Percentiles rank a stretch among this genome's conserved stretches.
Conservation (phyloP, 129 eudicot genomes). For the Flaveria bidentis region DNA sequence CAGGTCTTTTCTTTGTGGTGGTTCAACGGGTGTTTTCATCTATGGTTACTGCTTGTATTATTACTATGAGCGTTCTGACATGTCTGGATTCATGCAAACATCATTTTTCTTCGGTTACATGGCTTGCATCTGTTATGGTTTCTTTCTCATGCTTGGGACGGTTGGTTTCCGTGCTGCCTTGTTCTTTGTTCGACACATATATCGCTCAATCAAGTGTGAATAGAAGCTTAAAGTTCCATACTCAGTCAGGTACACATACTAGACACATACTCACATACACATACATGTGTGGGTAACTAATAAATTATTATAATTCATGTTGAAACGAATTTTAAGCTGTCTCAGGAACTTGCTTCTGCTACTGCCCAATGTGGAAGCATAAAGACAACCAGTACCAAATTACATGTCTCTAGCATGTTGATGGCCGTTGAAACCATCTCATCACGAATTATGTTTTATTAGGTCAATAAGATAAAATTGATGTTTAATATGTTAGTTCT, state of each 20-base stretch:
- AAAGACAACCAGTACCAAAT: conserved; percentile 15
- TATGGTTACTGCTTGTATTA: conserved; percentile 63
- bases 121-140: conserved; percentile 73
- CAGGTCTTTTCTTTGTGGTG: conserved; percentile 72
- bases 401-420: conserved; percentile 18
- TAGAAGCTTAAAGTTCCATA: conserved; percentile 28
- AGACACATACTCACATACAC: background rate
- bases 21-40: conserved; percentile 61
- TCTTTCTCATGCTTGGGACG: conserved; percentile 59
- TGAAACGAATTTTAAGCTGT: conserved; percentile 3
- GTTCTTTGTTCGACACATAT: conserved; percentile 58
- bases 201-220: conserved; percentile 66
- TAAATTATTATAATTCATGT: background rate
- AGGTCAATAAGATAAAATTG: conserved; percentile 37
- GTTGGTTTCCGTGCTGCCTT: conserved; percentile 61
- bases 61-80: conserved; percentile 53
- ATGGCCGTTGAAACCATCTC: conserved; percentile 8
- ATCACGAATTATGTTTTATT: conserved; percentile 25
- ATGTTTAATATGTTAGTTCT: conserved; percentile 33
- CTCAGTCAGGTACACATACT: conserved; percentile 29
- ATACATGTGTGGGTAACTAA: background rate
- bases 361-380: conserved; percentile 17
- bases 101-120: conserved; percentile 68
- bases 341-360: conserved; percentile 32
- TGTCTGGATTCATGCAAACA: conserved; percentile 63